Base-by-base conservation (phyloP, 352 stramenopile genomes). In the Phytophthora pini region DNA sequence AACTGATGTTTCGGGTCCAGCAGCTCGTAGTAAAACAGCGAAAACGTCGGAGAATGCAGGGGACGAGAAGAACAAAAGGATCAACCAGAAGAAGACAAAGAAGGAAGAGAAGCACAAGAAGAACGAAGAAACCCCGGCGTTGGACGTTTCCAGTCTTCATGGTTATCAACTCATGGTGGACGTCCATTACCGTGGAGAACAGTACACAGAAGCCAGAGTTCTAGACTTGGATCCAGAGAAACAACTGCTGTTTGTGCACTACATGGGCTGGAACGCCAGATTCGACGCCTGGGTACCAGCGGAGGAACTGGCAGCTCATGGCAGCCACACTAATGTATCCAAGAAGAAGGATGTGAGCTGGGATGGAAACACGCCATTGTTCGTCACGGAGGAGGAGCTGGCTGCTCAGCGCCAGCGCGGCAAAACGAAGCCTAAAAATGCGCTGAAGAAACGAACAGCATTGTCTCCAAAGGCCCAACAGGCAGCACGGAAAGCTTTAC, bases 231-330 rank as follows among this genome's bases (percentile, higher is more conserved):
- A 91, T 50, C 47, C 55, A 9, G 39, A 58, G 1, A 67, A 76
- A 26, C 49, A 75, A 22, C 48, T 70, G 11, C 55, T 87, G 20
- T 90, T 80, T 26, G 76, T 92, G 43, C 85, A 93, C 50, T 92
- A 90, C 61, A 84, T 93, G 52, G 82, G 85, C 41, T 93, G 82
- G 82, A 93, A 93, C 62, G 51, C 82, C 2, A 77, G 85, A 8
- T 89, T 89, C 53, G 85, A 93, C 49, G 74, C 71, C 46, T 93
- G 85, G 85, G 60, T 90, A 9, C 20, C 61, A 10, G 51, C 69
- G 6, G 63, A 82, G n/a, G 73, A 71, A 3, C 58, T 90, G 34
- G 71, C 72, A 3, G 76, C 81, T 5, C 85, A 93, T 34, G 83
- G 82, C 1, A 86, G 66, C 31, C 74, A 85, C 39, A 88, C 77